Base-by-base conservation (phyloP, 768 basidiomycete genomes). In the Baorangia bicolor region DNA sequence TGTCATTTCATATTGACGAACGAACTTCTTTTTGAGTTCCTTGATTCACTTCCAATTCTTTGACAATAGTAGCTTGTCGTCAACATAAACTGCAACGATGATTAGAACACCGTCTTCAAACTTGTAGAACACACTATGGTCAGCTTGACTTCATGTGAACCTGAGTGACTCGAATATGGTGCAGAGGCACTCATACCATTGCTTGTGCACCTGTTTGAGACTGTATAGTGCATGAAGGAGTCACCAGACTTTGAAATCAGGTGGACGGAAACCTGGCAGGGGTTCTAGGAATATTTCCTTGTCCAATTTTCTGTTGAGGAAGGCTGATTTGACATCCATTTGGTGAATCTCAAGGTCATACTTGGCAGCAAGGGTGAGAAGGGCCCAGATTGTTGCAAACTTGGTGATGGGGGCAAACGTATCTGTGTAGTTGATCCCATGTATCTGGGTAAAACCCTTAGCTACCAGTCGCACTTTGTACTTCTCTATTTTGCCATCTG, bases 391-490 rank as follows among this genome's bases (percentile, higher is more conserved):
- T 5, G 49, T 41, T 0, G 20, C 4, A 3, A 41, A 33, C 13
- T 34, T 41, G 1, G 18, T 13, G 6, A 42, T 18, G 2, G 50
- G 40, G 0, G 18, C 30, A 5, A 52, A 52, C 1, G 20, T 77
- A 13, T 74, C 69, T 9, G 44, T 50, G 50, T 66, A 78, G 45
- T 78, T 71, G 9, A 74, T 27, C 1, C 77, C 75, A 9, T 66
- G 68, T 10, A 60, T 39, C 39, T 73, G 71, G 1, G 53, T 59
- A 54, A 55, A 73, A 0, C 78, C 74, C 51, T 75, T 65, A 0
- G 73, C 74, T 5, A 79, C 75, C 2, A 80, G 64, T 1, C 70
- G 60, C 2, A 72, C 76, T 59, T 80, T 79, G 68, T 73, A 70
- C 0, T 64, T 51, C 0, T 54, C 51, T 16, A 78, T 63, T 1